Evolutionary conservation across 768 basidiomycete species (phyloP), one percentile per base, ranked within the genome.

Genomic region (Lentinus brumalis): DNA sequence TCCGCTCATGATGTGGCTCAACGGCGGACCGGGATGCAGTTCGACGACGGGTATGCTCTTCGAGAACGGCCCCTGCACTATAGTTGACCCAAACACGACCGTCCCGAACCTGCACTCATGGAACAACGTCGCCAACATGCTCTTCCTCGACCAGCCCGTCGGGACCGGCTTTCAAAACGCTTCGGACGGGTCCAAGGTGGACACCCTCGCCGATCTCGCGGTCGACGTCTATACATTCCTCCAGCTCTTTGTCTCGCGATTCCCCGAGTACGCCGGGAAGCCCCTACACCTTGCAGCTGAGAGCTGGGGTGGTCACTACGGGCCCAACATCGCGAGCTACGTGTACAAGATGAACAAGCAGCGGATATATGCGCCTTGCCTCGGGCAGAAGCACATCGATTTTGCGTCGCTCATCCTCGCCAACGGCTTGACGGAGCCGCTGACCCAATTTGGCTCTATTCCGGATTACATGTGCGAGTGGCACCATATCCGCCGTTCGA

Each of bases 141-240:
- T 74, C 30, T 73, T 67, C 63, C 64, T 77, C 47, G 73, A 75
- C 60, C 67, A 73, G 40, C 75, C 76, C n/a, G 64, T 73, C 49
- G 71, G 78, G 50, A 80, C 81, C 44, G 83, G 82, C 41, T 83
- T 75, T 74, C 80, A 80, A 6, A 83, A 81, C 67, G 68, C 74
- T 11, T 66, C 73, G 32, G 72, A 73, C 53, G 74, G 66, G 7
- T 67, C 70, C 40, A 63, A 59, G 14, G 65, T 66, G 35, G 62
- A 56, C 29, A 68, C 64, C 7, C 72, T 73, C 10, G 67, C 70
- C 31, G 71, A 74, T 42, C 73, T 73, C 16, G 71, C 74, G n/a
- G 61, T 67, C 30, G 75, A 77, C 57, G 67, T 74, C 10, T 69
- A 73, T 35, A 72, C 72, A 1, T 76, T 77, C 65, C 63, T 74